These are phyloP conservation scores for Diaporthe humulicola DNA, from an alignment of 2,329 filamentous ascomycete species.

Conservation along the genomic window DNA sequence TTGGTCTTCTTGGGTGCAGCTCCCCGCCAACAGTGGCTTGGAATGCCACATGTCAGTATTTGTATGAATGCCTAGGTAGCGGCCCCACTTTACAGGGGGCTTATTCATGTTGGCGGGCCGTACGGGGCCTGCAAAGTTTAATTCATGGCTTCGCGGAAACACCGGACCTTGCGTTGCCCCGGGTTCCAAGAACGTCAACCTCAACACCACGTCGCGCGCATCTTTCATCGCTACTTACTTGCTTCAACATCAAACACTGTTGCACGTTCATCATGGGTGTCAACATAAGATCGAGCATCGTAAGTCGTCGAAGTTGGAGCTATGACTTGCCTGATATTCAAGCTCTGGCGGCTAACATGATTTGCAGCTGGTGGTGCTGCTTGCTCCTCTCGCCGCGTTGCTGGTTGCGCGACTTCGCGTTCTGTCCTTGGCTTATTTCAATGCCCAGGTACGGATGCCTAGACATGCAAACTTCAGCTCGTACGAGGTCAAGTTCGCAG, in stretches of 20 bases:
- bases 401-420: constrained; percentile 1
- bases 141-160: neutral
- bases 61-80: neutral
- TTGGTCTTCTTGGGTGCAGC: neutral
- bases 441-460: constrained; percentile 21
- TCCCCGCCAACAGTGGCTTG: neutral
- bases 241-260: neutral
- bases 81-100: neutral
- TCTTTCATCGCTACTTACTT: neutral
- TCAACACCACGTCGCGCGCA: neutral
- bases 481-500: constrained; percentile 50
- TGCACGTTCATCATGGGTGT: neutral
- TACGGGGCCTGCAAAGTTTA: neutral
- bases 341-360: neutral
- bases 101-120: neutral
- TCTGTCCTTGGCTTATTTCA: constrained; percentile 12
- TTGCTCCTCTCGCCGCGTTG: neutral
- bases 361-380: neutral
- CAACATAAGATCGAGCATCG: constrained; percentile 14
- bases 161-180: neutral
- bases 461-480: constrained; percentile 27
- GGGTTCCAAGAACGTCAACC: too few relatives aligned
- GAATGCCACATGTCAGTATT: neutral
- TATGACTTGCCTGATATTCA: too few relatives aligned
- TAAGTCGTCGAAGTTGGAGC: neutral